A percentile compares a stretch with the other conserved stretches of the same genome.
phyloP scores from a whole-genome alignment of 2,329 filamentous ascomycete genomes.

The Trichoderma brevicompactum region DNA sequence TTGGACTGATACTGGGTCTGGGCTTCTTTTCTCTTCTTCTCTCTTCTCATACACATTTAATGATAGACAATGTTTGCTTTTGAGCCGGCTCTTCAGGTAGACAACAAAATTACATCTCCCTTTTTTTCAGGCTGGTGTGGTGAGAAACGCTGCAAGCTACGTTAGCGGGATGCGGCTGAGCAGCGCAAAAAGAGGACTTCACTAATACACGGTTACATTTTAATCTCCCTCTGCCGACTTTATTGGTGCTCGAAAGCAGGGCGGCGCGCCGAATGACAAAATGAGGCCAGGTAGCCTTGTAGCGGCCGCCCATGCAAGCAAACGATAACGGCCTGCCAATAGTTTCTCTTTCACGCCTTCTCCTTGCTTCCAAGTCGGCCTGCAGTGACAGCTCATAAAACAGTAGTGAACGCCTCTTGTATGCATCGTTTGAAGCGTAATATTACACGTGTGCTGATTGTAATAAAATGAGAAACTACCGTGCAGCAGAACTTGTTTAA shows the following conservation, averaged over 20 bases:
- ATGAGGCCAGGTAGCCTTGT: conserved; percentile 12
- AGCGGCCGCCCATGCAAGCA: conserved; percentile 15
- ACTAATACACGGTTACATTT: conserved; percentile 15
- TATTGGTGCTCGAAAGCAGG: conserved; percentile 6
- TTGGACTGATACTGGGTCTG: neutral
- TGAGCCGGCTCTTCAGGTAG: conserved; percentile 12
- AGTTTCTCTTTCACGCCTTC: neutral
- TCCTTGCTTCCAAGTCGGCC: conserved; percentile 20
- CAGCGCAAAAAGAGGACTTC: neutral
- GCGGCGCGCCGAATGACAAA: neutral
- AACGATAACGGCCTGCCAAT: conserved; percentile 13
- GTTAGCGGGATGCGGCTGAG: conserved; percentile 19
- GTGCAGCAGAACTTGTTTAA: neutral
- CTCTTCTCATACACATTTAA: conserved; percentile 23
- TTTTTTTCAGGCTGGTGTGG: neutral
- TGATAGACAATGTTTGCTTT: conserved; percentile 19
- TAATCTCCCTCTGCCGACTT: conserved; percentile 4
- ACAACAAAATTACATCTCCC: neutral
- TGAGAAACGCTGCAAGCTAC: neutral
- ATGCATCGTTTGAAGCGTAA: neutral
- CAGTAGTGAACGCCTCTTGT: conserved; percentile 7
- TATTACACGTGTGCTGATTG: no score
- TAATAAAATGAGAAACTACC: neutral
- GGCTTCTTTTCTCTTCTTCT: neutral
- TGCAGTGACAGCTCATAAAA: conserved; percentile 26